Base-by-base conservation (phyloP, 371 early-diverging fungal species). In the Chytridiales sp. region DNA sequence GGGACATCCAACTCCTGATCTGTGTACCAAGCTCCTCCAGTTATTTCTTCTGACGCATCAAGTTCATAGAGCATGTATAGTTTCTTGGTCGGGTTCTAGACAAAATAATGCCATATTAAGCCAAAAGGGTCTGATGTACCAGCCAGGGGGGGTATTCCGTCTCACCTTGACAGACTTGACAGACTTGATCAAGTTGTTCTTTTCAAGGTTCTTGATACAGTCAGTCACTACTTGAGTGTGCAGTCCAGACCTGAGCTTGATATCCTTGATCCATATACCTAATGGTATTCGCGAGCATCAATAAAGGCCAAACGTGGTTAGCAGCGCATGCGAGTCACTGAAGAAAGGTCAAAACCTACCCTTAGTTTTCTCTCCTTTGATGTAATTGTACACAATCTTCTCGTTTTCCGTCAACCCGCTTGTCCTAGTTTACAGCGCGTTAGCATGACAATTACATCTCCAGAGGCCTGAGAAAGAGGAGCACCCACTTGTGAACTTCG, bases 11-110 rank as follows among this genome's bases (percentile, higher is more conserved):
- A 76, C 58, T 95, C 96, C 63, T 95, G 91, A 74, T 98, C 97
- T 1, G 91, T 93, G 70, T 90, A 99, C 95, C 97, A 99, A 22
- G 92, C 88, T 19, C 98, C 98, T 64, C 98, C 99, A 24, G 97
- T 95, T 9, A 99, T 81, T 62, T 97, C 97, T 30, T 85, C 86
- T 11, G 95, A 93, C 2, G 98, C 97, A 0, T 85, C 83, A 41
- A 92, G 48, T 54, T 94, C 90, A 55, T 77, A 88, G 22, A 98
- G 79, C 93, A 99, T 95, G 74, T 97, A 98, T 24, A 93, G 80
- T 61, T 96, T 97, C 57, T 90, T 85, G 15, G 92, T 91, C 0
- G 94, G 90, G 66, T 80, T 81, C 87, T 87, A 62, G 13, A 29
- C n/a, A 32, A 29, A 58, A 15, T 6, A 9, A 11, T 19, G 41